Evolutionary conservation across 2,329 filamentous ascomycete genomes (phyloP).

Genomic region (Hirsutella minnesotensis): DNA sequence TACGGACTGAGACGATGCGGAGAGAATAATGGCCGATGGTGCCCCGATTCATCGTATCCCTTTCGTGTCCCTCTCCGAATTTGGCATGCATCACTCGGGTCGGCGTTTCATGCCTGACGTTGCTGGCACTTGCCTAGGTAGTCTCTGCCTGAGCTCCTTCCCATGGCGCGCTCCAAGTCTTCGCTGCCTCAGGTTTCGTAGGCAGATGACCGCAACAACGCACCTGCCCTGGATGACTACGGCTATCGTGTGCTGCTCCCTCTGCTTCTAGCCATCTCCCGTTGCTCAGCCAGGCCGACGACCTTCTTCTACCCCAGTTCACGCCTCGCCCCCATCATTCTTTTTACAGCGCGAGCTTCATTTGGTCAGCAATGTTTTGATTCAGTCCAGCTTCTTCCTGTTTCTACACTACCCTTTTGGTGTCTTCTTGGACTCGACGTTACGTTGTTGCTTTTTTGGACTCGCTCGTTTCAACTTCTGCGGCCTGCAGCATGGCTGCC

Average conservation of each 20-base stretch:
- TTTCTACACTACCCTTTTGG: constrained; percentile 17
- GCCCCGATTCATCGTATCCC: background rate
- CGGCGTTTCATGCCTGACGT: too few species aligned
- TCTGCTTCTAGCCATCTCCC: too few species aligned
- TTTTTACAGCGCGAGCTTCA: constrained; percentile 8
- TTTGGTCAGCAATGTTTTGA: constrained; percentile 27
- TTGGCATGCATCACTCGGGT: too few species aligned
- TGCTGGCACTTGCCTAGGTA: too few species aligned
- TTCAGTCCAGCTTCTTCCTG: background rate
- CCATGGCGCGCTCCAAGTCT: too few species aligned
- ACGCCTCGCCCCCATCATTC: constrained; percentile 5
- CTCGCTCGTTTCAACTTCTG: constrained; percentile 13
- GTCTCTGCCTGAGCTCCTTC: too few species aligned
- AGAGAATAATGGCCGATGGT: background rate
- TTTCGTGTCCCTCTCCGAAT: background rate
- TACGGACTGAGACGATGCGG: background rate
- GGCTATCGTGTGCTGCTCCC: too few species aligned
- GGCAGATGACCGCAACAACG: too few species aligned
- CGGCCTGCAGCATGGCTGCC: constrained; percentile 21
- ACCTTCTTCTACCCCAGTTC: background rate
- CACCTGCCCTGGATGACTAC: too few species aligned
- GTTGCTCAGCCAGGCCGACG: too few species aligned
- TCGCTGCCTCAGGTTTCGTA: too few species aligned
- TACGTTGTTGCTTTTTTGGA: constrained; percentile 19
- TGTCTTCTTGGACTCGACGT: constrained; percentile 28